Base-by-base conservation (phyloP, 1,284 basidiomycete genomes). In the Ceratobasidium papillatum region DNA sequence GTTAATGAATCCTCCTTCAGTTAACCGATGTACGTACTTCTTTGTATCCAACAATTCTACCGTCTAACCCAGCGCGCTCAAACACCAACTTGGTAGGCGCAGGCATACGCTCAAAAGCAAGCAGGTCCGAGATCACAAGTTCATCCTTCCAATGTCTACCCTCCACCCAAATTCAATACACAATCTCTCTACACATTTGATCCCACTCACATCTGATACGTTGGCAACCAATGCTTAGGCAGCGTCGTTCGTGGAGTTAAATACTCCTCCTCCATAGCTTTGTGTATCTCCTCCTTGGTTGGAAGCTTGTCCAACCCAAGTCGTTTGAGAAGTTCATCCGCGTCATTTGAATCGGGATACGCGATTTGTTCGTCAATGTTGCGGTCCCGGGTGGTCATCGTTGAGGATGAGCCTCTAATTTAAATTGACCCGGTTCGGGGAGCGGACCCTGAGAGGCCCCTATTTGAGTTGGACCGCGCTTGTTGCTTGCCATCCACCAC, bases 51-150 rank as follows among this genome's bases (percentile, higher is more conserved):
- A 89, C 90, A 54, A 96, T 91, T 41, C 86, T 87, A 51, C 94
- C 94, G 78, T 91, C 87, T 19, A 98, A 85, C 30, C 95, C 95
- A 52, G 89, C 84, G 34, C 93, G 89, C 51, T 93, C 84, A 78
- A 96, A 94, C 0, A 90, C 85, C 59, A 97, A 85, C 49, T 85
- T 88, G 30, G 95, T 95, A 0, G 95, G 92, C 0, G 93, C 88
- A 17, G 91, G 89, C 1, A 92, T 89, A 0, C 93, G 92, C 54
- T 87, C 82, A 19, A 89, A 84, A 2, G 85, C 84, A 56, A 95
- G 83, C 47, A 93, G 82, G 5, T 89, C 87, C 9, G 90, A 87
- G 74, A 91, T 84, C 17, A 86, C 85, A 32, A 91, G 80, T 68
- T 85, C 82, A 76, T 86, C 84, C 64, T 91, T 86, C 92, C 92